Evolutionary conservation across 163 green algal genomes (phyloP).

Genomic region (Chloromonas sp.): DNA sequence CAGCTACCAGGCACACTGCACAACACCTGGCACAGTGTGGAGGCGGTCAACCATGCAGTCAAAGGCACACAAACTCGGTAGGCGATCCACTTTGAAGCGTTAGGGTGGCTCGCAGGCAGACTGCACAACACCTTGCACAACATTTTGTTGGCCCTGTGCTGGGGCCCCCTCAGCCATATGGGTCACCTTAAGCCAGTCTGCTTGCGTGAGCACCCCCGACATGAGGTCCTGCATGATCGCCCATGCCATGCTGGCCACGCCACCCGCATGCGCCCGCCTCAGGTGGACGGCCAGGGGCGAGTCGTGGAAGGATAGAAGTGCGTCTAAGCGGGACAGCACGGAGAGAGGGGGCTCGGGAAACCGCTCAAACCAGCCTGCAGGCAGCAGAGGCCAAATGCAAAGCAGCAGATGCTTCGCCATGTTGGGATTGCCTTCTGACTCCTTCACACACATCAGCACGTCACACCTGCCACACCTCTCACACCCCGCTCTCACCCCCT

Average conservation of each 20-base stretch:
- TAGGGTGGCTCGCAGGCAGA: neutral
- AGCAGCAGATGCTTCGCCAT: neutral
- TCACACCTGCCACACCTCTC: too few species aligned
- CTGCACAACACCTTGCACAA: neutral
- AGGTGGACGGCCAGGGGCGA: slow-evolving; percentile 19
- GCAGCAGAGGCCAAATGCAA: neutral
- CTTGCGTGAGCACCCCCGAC: slow-evolving; percentile 36
- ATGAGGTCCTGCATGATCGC: slow-evolving; percentile 36
- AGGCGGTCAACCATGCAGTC: neutral
- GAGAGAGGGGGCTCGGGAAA: slow-evolving; percentile 39
- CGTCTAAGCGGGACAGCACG: slow-evolving; percentile 31
- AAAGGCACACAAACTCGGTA: too few species aligned
- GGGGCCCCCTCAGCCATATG: neutral
- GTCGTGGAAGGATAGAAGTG: slow-evolving; percentile 28
- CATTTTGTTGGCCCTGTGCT: neutral
- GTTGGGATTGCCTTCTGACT: too few species aligned
- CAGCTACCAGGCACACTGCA: neutral
- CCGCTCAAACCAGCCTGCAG: slow-evolving; percentile 43
- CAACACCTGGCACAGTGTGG: neutral
- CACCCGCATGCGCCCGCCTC: slow-evolving; percentile 11
- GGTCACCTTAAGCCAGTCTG: slow-evolving; percentile 48
- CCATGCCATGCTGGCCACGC: slow-evolving; percentile 27
- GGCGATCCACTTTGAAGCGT: neutral
- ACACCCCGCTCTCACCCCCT: too few species aligned
- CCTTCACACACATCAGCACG: too few species aligned